Evolutionary conservation across 495 filamentous ascomycete genomes (phyloP).

Genomic region (Halenospora varia): DNA sequence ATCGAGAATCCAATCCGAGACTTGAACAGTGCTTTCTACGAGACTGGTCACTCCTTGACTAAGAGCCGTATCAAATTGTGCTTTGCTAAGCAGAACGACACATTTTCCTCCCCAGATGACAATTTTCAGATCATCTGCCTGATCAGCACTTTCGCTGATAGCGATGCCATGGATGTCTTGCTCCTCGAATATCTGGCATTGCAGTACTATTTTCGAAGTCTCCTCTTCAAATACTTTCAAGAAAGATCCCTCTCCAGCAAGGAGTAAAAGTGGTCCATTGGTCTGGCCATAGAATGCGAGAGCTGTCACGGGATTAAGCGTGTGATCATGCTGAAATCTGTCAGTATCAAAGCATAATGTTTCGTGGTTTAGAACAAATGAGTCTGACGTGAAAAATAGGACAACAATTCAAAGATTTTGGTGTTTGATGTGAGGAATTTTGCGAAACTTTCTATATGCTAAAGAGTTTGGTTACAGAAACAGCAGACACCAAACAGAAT

Average conservation of each 20-base stretch:
- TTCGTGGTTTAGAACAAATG: too few relatives aligned
- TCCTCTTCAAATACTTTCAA: conserved; percentile 55
- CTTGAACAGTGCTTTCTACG: conserved; percentile 26
- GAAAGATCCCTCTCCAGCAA: conserved; percentile 72
- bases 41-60: conserved; percentile 4
- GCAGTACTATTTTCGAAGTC: conserved; percentile 31
- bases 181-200: conserved; percentile 48
- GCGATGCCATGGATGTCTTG: conserved; percentile 70
- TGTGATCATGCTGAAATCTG: conserved; percentile 26
- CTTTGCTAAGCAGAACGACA: conserved; percentile 9
- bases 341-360: background rate
- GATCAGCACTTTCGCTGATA: conserved; percentile 23
- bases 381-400: too few relatives aligned
- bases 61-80: conserved; percentile 1
- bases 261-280: conserved; percentile 39
- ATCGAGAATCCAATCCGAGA: conserved; percentile 82
- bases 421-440: too few relatives aligned
- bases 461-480: conserved; percentile 33
- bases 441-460: conserved; percentile 55
- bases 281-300: conserved; percentile 40
- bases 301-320: conserved; percentile 55
- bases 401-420: too few relatives aligned
- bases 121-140: conserved; percentile 18
- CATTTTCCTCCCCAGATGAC: conserved; percentile 55
- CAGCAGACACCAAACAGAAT: background rate